Percentiles rank a stretch among this genome's conserved stretches.
Conservation (phyloP, 2,329 filamentous ascomycete genomes). For the Colletotrichum melonis region DNA sequence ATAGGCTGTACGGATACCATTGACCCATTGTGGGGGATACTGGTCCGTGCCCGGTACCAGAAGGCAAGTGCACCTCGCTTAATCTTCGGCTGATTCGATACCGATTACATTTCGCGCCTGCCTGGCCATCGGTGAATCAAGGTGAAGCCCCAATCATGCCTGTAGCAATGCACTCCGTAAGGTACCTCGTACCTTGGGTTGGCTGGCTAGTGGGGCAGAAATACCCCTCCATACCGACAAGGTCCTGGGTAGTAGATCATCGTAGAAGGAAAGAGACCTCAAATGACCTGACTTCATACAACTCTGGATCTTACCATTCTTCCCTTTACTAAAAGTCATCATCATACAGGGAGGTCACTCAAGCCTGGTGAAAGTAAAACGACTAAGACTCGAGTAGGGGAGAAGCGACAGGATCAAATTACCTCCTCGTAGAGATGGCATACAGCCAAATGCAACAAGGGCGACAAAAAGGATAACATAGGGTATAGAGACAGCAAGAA, state of each 20-base stretch:
- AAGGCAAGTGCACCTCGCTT: slow-evolving; percentile 7
- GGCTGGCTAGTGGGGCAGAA: not conserved
- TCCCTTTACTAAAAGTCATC: not conserved
- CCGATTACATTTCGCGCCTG: not conserved
- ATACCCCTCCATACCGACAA: not conserved
- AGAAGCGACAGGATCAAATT: not conserved
- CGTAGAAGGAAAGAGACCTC: too few relatives aligned
- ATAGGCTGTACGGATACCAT: slow-evolving; percentile 4
- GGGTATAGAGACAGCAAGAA: too few relatives aligned
- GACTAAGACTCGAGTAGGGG: not conserved
- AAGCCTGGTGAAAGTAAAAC: not conserved
- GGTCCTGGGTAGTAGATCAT: not conserved
- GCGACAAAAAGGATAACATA: too few relatives aligned
- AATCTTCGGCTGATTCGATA: slow-evolving; percentile 8
- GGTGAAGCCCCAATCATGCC: not conserved
- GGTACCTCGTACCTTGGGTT: not conserved
- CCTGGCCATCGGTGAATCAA: not conserved
- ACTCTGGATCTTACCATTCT: not conserved
- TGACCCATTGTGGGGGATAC: slow-evolving; percentile 12
- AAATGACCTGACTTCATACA: not conserved
- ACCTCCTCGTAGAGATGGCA: not conserved
- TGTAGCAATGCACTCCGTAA: too few relatives aligned
- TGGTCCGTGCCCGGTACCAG: slow-evolving; percentile 10
- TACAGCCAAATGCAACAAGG: not conserved
- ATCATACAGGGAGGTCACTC: not conserved